Percentiles rank a stretch among this genome's conserved stretches.
Conservation (phyloP, 139 green algal genomes). For the Haematococcus lacustris region DNA sequence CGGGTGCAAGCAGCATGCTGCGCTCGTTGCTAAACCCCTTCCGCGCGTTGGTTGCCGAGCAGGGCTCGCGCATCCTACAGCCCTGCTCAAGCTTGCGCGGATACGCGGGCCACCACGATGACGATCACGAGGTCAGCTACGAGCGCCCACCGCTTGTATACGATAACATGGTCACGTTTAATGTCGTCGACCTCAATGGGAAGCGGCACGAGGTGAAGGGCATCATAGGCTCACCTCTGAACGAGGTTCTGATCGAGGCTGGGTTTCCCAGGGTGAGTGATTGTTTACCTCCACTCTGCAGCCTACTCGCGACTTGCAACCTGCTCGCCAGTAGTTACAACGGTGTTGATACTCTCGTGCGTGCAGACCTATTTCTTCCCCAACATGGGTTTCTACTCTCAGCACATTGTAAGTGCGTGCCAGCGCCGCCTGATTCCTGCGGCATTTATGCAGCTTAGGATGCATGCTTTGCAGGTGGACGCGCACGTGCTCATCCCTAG, state of each 20-base stretch:
- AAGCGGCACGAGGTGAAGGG: slow-evolving; percentile 32
- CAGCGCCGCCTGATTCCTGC: not conserved
- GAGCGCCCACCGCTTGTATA: slow-evolving; percentile 41
- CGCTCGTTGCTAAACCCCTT: too few relatives aligned
- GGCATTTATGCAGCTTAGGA: not conserved
- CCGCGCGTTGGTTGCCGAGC: too few relatives aligned
- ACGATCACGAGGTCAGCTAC: not conserved
- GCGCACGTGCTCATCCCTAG: slow-evolving; percentile 29
- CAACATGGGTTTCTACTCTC: slow-evolving; percentile 45
- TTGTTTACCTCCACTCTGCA: not conserved
- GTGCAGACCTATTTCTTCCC: slow-evolving; percentile 38
- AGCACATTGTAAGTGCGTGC: slow-evolving; percentile 21
- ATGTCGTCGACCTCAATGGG: slow-evolving; percentile 45
- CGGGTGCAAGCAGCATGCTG: too few relatives aligned
- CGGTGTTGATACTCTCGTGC: not conserved
- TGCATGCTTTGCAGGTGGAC: slow-evolving; percentile 13
- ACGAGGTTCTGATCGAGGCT: slow-evolving; percentile 28
- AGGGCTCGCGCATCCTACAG: too few relatives aligned
- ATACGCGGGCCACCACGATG: slow-evolving; percentile 3
- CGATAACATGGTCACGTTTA: slow-evolving; percentile 46
- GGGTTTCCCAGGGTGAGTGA: slow-evolving; percentile 22
- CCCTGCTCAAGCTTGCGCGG: too few relatives aligned
- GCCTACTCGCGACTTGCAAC: not conserved
- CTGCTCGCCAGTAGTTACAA: not conserved
- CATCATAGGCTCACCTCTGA: slow-evolving; percentile 28